Percentiles rank a stretch among this genome's conserved stretches.
phyloP scores from a whole-genome alignment of 495 filamentous ascomycete genomes.

The Talaromyces wortmannii region DNA sequence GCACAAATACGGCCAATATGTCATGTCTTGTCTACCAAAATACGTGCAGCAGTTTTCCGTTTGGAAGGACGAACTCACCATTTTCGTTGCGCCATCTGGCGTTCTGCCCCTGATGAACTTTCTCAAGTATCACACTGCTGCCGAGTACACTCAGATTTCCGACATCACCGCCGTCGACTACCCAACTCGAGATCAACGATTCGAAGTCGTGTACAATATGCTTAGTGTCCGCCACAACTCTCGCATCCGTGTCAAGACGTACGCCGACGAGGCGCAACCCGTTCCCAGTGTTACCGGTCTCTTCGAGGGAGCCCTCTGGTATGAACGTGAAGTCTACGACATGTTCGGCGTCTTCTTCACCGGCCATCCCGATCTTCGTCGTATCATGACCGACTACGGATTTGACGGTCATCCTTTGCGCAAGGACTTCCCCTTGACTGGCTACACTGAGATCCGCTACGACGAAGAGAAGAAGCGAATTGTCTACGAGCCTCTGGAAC shows the following conservation, averaged over 20 bases:
- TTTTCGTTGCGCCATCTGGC: constrained; percentile 83
- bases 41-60: constrained; percentile 98
- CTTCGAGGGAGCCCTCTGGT: constrained; percentile 97
- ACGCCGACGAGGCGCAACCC: constrained; percentile 92
- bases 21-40: constrained; percentile 94
- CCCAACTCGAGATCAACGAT: constrained; percentile 87
- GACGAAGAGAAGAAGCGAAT: constrained; percentile 99
- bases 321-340: constrained; percentile 96
- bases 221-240: constrained; percentile 94
- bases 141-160: constrained; percentile 89
- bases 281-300: constrained; percentile 81
- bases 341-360: constrained; percentile 96
- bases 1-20: constrained; percentile 91
- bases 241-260: constrained; percentile 96
- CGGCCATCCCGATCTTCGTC: constrained; percentile 89
- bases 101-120: constrained; percentile 89
- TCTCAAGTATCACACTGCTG: constrained; percentile 94
- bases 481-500: constrained; percentile 91
- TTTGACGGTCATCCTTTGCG: constrained; percentile 96
- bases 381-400: constrained; percentile 99
- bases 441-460: constrained; percentile 96
- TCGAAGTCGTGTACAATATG: constrained; percentile 97
- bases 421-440: constrained; percentile 97
- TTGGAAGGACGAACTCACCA: constrained; percentile 97
- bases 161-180: constrained; percentile 95